Base-by-base conservation (phyloP, 257 asterid species). In the Forsythia suspensa region DNA sequence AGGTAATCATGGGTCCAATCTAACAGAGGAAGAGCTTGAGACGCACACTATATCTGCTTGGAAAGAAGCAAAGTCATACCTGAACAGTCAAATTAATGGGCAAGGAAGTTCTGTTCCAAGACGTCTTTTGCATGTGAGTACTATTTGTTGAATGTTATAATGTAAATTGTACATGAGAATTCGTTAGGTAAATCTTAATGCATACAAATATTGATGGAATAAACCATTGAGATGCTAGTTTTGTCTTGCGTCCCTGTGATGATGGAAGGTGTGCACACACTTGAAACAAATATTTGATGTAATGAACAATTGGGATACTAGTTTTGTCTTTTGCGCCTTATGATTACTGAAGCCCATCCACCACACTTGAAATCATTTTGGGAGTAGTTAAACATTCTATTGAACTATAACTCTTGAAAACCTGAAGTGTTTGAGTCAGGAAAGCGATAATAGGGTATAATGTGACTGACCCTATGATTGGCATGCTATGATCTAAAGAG, bases 11-110 rank as follows among this genome's bases (percentile, higher is more conserved):
- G 93, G 95, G 70, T 91, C 97, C 74, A 91, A 91, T 87, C 84
- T 92, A 83, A 89, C 97, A 0, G 97, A 92, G 84, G 97, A 91
- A 84, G 96, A 92, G 86, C 97, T 92, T 77, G 97, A 88, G 79
- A 92, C 96, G 40, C 97, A 92, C 83, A 92, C 95, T 37, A 92
- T 92, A 69, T 89, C 91, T 65, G 97, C 96, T n/a, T 92, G 96
- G 97, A 92, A 91, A 87, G 92, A 88, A 81, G 93, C 92, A 70
- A 92, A 92, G 70, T 76, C 83, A 76, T 87, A 88, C 80, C 84
- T 86, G 21, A 91, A 80, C 42, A 77, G 84, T 74, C 94, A 86
- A 84, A 81, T 86, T 77, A 86, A 83, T 85, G 94, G 91, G 71
- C 85, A 83, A 67, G 90, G 84, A 74, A 73, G 73, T 77, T 81